A percentile compares a stretch with the other conserved stretches of the same genome.
Evolutionary conservation across 2,329 filamentous ascomycete genomes (phyloP).

Genomic region (Cercospora sojina): DNA sequence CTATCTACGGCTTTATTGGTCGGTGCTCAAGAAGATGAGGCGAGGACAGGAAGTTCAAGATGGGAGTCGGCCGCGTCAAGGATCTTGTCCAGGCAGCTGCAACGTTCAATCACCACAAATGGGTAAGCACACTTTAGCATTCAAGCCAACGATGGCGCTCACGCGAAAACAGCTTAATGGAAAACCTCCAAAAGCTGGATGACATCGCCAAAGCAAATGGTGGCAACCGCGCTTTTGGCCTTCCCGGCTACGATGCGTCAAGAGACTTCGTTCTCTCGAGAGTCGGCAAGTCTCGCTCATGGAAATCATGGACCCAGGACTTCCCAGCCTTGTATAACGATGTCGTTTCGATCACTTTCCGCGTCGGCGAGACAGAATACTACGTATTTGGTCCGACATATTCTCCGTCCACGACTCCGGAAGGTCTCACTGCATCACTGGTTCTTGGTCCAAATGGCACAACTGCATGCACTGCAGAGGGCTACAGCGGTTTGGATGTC

Average conservation of each 20-base stretch:
- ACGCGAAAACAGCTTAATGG: conserved; percentile 47
- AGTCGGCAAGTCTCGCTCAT: conserved; percentile 43
- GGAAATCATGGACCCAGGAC: conserved; percentile 20
- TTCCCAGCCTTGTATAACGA: conserved; percentile 23
- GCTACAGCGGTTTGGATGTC: conserved; percentile 60
- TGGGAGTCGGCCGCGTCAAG: conserved; percentile 7
- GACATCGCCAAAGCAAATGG: conserved; percentile 56
- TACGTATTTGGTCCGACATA: conserved; percentile 61
- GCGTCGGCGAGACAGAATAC: conserved; percentile 38
- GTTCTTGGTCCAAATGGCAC: conserved; percentile 55
- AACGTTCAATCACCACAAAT: conserved; percentile 18
- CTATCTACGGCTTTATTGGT: background rate
- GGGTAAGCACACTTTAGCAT: conserved; percentile 5
- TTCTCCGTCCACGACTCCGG: conserved; percentile 44
- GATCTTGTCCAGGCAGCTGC: conserved; percentile 17
- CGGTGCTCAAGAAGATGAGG: conserved; percentile 3
- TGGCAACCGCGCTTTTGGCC: conserved; percentile 60
- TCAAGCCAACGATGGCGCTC: background rate
- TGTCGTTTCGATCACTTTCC: conserved; percentile 38
- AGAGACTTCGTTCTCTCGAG: conserved; percentile 57
- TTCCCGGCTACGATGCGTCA: conserved; percentile 59
- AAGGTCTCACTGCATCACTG: conserved; percentile 31
- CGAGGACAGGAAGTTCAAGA: conserved; percentile 1
- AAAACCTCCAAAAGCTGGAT: conserved; percentile 56
- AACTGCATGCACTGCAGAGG: conserved; percentile 60